These are phyloP conservation scores for Paracoccidioides lutzii DNA, from an alignment of 2,329 filamentous ascomycete genomes.

Conservation along the genomic window DNA sequence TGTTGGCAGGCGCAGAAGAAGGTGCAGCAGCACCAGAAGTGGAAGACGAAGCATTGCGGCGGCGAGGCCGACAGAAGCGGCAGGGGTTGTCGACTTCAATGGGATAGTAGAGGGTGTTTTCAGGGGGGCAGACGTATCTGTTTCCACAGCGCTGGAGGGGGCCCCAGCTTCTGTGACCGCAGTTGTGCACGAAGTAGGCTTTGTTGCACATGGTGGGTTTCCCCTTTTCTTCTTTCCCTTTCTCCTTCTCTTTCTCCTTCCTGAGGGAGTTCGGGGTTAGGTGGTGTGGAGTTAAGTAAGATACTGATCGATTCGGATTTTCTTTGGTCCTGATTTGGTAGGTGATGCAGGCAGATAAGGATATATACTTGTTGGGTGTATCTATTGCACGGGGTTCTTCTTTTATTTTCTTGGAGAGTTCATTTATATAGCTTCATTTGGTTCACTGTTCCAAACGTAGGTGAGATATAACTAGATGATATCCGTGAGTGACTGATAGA, in stretches of 20 bases:
- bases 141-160: conserved; percentile 11
- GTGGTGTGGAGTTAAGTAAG: no score
- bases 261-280: neutral
- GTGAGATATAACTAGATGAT: neutral
- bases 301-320: no score
- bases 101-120: conserved; percentile 7
- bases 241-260: neutral
- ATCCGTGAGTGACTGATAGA: neutral
- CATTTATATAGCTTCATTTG: neutral
- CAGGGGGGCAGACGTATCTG: conserved; percentile 10
- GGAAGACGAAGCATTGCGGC: neutral
- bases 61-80: conserved; percentile 9
- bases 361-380: no score
- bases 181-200: conserved; percentile 11
- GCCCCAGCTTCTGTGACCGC: conserved; percentile 11
- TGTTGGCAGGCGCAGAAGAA: neutral
- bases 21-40: neutral
- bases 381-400: no score
- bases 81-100: conserved; percentile 8
- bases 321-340: no score
- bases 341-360: no score
- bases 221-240: neutral
- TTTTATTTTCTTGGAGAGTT: neutral
- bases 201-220: conserved; percentile 10
- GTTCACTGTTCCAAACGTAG: neutral